phyloP scores from a whole-genome alignment of 352 stramenopile genomes.

The Phytopythium delawarense region DNA sequence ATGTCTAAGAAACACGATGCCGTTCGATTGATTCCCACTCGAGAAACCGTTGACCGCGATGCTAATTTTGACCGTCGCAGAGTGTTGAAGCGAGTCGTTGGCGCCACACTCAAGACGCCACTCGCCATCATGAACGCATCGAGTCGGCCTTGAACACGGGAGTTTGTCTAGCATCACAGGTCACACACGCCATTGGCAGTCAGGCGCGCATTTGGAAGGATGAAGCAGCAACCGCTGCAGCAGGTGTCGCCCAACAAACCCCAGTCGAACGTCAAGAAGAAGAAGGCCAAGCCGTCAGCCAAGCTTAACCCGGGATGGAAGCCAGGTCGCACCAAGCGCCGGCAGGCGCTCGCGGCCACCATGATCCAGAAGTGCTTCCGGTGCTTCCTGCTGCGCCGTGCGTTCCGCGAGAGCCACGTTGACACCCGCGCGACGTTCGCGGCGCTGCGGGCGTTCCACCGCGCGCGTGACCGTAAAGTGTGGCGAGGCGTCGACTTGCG shows the following conservation, averaged over 20 bases:
- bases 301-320: slow-evolving; percentile 67
- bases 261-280: slow-evolving; percentile 17
- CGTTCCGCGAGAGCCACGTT: slow-evolving; percentile 42
- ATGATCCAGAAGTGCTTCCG: slow-evolving; percentile 77
- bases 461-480: slow-evolving; percentile 40
- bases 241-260: neutral
- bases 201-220: neutral
- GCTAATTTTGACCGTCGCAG: neutral
- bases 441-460: slow-evolving; percentile 46
- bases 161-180: neutral
- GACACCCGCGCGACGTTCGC: slow-evolving; percentile 44
- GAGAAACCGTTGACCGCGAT: neutral
- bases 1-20: neutral
- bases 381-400: slow-evolving; percentile 49
- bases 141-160: neutral
- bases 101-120: neutral
- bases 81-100: neutral
- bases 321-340: slow-evolving; percentile 27
- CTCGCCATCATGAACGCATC: neutral
- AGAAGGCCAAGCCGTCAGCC: slow-evolving; percentile 26
- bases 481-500: slow-evolving; percentile 62
- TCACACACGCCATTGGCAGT: neutral
- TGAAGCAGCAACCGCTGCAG: slow-evolving; percentile 11
- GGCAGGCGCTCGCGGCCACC: slow-evolving; percentile 38
- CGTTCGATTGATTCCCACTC: neutral